Conservation (phyloP, 139 green algal species). For the Chlorella sp. region DNA sequence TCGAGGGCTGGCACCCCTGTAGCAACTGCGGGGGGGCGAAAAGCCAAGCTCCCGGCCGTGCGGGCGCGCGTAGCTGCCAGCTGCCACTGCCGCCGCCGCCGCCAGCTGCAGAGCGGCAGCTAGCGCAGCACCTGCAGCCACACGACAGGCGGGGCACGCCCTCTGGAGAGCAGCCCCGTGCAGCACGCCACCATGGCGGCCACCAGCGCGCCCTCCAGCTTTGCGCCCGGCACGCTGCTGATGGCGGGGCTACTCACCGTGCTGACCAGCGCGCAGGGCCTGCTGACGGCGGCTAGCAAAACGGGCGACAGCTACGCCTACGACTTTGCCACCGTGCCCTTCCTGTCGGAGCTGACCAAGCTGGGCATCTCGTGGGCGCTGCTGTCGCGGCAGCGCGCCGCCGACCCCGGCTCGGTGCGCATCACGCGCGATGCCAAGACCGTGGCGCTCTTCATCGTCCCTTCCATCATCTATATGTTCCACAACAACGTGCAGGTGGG, state of each 20-base stretch:
- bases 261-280: conserved; percentile 57
- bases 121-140: background rate
- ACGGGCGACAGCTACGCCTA: conserved; percentile 57
- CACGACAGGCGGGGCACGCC: no score
- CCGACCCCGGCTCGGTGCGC: conserved; percentile 21
- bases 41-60: no score
- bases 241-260: conserved; percentile 57
- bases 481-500: conserved; percentile 72
- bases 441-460: conserved; percentile 61
- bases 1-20: no score
- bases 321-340: conserved; percentile 69
- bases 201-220: background rate
- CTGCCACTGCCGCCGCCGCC: no score
- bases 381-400: conserved; percentile 34
- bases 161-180: no score
- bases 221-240: conserved; percentile 39
- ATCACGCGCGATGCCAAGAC: conserved; percentile 41
- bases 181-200: background rate
- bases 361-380: conserved; percentile 50
- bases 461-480: conserved; percentile 74
- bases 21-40: no score
- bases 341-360: conserved; percentile 69
- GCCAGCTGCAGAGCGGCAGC: background rate
- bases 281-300: conserved; percentile 62
- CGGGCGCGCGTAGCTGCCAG: no score